Evolutionary conservation across 108 stramenopile species (phyloP).

Genomic region (Stephanodiscus triporus): DNA sequence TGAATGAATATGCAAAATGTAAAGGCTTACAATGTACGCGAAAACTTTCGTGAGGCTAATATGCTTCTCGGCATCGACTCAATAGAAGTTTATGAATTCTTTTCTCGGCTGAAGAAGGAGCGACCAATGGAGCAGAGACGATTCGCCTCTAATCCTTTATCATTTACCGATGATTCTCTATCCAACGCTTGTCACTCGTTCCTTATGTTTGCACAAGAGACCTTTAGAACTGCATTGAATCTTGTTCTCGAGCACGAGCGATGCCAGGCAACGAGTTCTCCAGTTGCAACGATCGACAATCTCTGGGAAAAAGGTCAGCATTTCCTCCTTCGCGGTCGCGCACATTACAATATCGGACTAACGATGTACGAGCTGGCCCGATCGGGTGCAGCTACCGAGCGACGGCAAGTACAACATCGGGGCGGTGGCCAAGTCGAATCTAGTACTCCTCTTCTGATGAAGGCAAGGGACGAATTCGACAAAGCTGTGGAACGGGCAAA

Average conservation of each 20-base stretch:
- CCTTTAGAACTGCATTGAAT: conserved; percentile 30
- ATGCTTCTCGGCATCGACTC: conserved; percentile 37
- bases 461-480: conserved; percentile 6
- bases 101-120: conserved; percentile 12
- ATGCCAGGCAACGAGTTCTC: conserved; percentile 5
- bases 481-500: conserved; percentile 19
- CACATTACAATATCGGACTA: conserved; percentile 37
- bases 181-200: conserved; percentile 23
- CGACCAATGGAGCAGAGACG: not conserved
- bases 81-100: conserved; percentile 23
- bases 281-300: conserved; percentile 11
- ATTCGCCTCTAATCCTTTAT: not conserved
- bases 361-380: conserved; percentile 24
- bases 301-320: conserved; percentile 36
- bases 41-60: conserved; percentile 37
- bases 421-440: not conserved
- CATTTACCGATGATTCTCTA: conserved; percentile 12
- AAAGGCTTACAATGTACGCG: conserved; percentile 26
- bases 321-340: conserved; percentile 37
- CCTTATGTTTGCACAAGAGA: conserved; percentile 27
- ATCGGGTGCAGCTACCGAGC: not conserved
- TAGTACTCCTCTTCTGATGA: conserved; percentile 1
- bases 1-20: not conserved
- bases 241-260: conserved; percentile 27
- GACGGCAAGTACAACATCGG: not conserved